Evolutionary conservation across 2,329 filamentous ascomycete genomes (phyloP), one percentile per base, ranked within the genome.

Genomic region (Exserohilum turcica): DNA sequence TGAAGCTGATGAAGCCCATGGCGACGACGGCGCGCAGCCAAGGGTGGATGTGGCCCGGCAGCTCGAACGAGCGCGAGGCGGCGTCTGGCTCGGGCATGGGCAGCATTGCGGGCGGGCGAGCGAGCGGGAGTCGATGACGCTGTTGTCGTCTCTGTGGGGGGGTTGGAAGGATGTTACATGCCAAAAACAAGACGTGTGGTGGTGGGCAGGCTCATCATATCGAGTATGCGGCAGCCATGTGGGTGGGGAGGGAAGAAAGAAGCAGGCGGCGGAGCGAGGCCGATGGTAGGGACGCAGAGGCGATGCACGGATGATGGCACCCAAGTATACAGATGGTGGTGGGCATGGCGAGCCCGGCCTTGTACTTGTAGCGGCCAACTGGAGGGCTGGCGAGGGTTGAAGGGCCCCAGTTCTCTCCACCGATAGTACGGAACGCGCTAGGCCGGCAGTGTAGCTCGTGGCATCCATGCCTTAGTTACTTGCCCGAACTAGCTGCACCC

Each of bases 11-110:
- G 35, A 80, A 72, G 13, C 76, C 80, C 21, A 82, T 65, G 24
- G 67, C 60, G 19, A 79, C 74, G 49, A 83, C 76, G 13, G 79
- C 77, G 15, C 74, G 75, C 15, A 82, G 67, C 59, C 80, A 80
- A 9, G 61, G 67, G 24, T 66, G 64, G 1, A 78, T 72, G 31
- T 66, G 52, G 10, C 54, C 36, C 5, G 76, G 71, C 2, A 79
- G 60, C 10, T 60, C 57, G 13, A 77, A 66, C 8, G 73, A 67
- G 6, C 16, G 29, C 39, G 70, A 74, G 12, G 63, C 65, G 12
- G 12, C 43, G 49, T 73, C 72, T 48, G 71, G 52, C 38, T 28
- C 45, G 16, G 57, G 49, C 9, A 56, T n/a, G 51, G 48, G 43
- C 12, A 37, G 59, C 71, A 73, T 74, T 6, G 51, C 46, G 42